phyloP scores from a whole-genome alignment of 371 early-diverging fungal species.

The Mucor racemosus region DNA sequence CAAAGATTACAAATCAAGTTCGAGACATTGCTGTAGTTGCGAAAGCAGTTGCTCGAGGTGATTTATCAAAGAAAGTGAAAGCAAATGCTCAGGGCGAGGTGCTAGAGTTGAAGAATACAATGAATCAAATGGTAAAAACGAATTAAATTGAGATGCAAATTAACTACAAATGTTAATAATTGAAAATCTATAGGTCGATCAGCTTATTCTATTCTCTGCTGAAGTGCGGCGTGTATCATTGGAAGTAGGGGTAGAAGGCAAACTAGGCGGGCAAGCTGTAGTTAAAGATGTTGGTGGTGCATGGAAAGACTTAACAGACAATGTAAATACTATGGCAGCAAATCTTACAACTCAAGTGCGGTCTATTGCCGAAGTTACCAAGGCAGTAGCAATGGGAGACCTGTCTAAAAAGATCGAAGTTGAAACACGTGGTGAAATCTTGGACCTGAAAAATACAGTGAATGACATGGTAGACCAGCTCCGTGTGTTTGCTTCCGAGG shows the following conservation, averaged over 20 bases:
- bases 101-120: slow-evolving; percentile 29
- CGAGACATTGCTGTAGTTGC: slow-evolving; percentile 35
- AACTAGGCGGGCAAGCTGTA: neutral
- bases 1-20: slow-evolving; percentile 37
- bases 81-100: slow-evolving; percentile 37
- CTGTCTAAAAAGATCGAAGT: slow-evolving; percentile 40
- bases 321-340: slow-evolving; percentile 41
- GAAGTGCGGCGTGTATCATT: slow-evolving; percentile 66
- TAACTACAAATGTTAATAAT: too few relatives aligned
- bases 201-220: slow-evolving; percentile 53
- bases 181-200: slow-evolving; percentile 15
- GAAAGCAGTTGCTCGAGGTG: slow-evolving; percentile 39
- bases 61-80: slow-evolving; percentile 36
- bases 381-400: slow-evolving; percentile 50
- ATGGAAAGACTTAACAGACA: slow-evolving; percentile 36
- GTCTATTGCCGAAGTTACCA: slow-evolving; percentile 58
- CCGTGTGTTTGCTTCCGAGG: slow-evolving; percentile 51
- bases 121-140: slow-evolving; percentile 31
- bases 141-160: neutral
- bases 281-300: too few relatives aligned
- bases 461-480: slow-evolving; percentile 42
- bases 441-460: slow-evolving; percentile 35
- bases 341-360: slow-evolving; percentile 61
- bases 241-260: slow-evolving; percentile 46
- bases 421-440: slow-evolving; percentile 48